phyloP scores from a whole-genome alignment of 352 stramenopile species.

The Peronospora tabacina region DNA sequence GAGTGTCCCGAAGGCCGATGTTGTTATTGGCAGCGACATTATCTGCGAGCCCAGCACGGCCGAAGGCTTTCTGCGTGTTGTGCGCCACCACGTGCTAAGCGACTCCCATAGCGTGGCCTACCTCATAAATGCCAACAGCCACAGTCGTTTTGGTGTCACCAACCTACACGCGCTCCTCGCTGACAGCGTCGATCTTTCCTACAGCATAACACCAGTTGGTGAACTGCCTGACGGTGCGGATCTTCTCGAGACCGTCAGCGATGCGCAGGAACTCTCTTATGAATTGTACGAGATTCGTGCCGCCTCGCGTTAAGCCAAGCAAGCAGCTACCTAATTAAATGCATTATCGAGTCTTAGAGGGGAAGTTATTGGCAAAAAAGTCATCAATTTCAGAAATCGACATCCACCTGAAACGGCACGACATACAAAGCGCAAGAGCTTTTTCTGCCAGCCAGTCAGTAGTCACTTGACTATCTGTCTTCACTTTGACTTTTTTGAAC shows the following conservation, averaged over 20 bases:
- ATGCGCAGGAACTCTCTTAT: constrained; percentile 74
- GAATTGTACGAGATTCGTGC: constrained; percentile 82
- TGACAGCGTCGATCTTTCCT: constrained; percentile 47
- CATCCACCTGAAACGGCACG: neutral
- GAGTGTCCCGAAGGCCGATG: constrained; percentile 47
- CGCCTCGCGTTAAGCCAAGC: constrained; percentile 8
- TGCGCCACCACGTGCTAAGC: constrained; percentile 47
- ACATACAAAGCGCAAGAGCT: constrained; percentile 18
- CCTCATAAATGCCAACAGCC: constrained; percentile 82
- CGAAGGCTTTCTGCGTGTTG: constrained; percentile 77
- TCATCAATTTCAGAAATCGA: no score
- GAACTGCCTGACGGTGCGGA: constrained; percentile 45
- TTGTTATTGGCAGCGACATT: constrained; percentile 82
- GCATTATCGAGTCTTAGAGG: constrained; percentile 1
- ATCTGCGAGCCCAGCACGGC: constrained; percentile 83
- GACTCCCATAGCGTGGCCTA: constrained; percentile 53
- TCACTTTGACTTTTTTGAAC: constrained; percentile 5
- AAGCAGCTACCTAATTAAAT: constrained; percentile 14
- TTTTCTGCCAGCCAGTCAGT: constrained; percentile 23
- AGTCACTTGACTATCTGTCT: constrained; percentile 1
- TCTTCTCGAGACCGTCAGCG: constrained; percentile 68
- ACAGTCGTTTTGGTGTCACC: constrained; percentile 77
- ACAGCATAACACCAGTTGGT: constrained; percentile 60
- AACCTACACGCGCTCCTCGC: constrained; percentile 64
- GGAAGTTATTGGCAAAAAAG: no score